These are phyloP conservation scores for Colletotrichum nymphaeae DNA, from an alignment of 2,329 filamentous ascomycete genomes.

Conservation along the genomic window DNA sequence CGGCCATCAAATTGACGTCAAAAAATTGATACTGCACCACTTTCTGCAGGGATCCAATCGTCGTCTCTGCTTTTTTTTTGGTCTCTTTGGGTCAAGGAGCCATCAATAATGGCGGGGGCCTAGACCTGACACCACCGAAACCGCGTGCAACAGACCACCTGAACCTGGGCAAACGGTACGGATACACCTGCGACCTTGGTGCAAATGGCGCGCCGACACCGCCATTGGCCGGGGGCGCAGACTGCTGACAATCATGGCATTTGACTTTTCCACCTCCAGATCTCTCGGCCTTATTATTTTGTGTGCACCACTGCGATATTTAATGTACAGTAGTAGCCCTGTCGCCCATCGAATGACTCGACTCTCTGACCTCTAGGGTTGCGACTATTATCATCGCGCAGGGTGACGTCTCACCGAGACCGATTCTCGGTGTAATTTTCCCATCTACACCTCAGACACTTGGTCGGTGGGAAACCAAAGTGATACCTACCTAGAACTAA, in stretches of 20 bases:
- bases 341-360: slow-evolving; percentile 27
- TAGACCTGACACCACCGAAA: not conserved
- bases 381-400: not conserved
- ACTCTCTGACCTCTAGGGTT: not conserved
- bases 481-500: too few relatives aligned
- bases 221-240: not conserved
- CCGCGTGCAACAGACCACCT: not conserved
- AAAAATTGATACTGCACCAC: slow-evolving; percentile 24
- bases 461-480: not conserved
- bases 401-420: not conserved
- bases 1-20: slow-evolving; percentile 33
- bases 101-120: slow-evolving; percentile 8
- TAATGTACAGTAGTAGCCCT: slow-evolving; percentile 1
- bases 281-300: slow-evolving; percentile 32
- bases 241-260: slow-evolving; percentile 30
- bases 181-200: not conserved
- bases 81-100: not conserved
- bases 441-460: not conserved
- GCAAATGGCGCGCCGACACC: not conserved
- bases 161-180: not conserved
- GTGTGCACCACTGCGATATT: slow-evolving; percentile 24
- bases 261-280: slow-evolving; percentile 31
- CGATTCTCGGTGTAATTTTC: slow-evolving; percentile 2
- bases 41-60: slow-evolving; percentile 1
- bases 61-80: not conserved